Percentiles rank a stretch among this genome's conserved stretches.
Conservation (phyloP, 176 grass and related monocot species). For the Puccinellia tenuiflora region DNA sequence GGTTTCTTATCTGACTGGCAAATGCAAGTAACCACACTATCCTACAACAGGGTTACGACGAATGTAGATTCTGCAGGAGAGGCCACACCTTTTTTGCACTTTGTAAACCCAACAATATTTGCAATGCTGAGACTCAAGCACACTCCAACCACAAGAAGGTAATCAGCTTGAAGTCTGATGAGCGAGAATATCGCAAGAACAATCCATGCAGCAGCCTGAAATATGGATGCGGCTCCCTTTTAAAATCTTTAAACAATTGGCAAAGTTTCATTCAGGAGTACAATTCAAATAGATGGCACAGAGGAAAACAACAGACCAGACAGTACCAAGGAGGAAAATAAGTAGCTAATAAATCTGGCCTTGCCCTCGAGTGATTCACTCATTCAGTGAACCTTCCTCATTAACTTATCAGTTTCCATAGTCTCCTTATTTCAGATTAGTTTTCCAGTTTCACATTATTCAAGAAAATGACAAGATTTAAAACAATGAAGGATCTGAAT, state of each 20-base stretch:
- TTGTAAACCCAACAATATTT: constrained; percentile 99
- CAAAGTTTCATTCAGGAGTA: not conserved
- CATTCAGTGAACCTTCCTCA: not conserved
- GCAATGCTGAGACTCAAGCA: constrained; percentile 91
- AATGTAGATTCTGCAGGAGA: not conserved
- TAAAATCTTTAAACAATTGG: constrained; percentile 1
- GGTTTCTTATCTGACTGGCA: not conserved
- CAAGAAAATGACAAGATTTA: not conserved
- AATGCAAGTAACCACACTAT: not conserved
- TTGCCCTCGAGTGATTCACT: constrained; percentile 1
- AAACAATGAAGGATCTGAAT: not conserved
- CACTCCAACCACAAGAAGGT: constrained; percentile 92
- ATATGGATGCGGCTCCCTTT: constrained; percentile 43
- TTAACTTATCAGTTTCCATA: not conserved
- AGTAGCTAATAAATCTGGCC: not conserved
- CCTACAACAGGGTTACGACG: not conserved
- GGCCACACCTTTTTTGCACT: constrained; percentile 85
- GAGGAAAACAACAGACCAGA: no score
- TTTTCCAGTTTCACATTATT: not conserved
- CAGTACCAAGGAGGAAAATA: no score
- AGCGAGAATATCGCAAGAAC: constrained; percentile 96
- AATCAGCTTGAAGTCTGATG: constrained; percentile 92
- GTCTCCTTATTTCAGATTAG: not conserved
- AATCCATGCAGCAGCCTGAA: constrained; percentile 96
- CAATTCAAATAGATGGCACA: not conserved